Evolutionary conservation across 169 alveolate genomes (phyloP).

Genomic region (Plasmodium gonderi): DNA sequence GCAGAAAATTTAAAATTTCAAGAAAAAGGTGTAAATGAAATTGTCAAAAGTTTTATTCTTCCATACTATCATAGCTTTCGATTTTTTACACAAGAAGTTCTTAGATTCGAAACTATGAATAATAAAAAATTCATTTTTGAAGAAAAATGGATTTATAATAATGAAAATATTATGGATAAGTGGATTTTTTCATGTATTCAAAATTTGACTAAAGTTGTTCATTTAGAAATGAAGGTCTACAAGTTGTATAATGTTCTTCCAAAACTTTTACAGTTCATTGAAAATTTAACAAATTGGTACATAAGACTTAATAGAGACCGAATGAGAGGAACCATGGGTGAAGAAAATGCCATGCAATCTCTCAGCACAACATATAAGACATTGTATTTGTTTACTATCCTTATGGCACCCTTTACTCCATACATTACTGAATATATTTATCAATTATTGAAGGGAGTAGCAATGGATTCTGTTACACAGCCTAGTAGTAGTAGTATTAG

Average conservation of each 20-base stretch:
- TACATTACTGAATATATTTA: constrained; percentile 94
- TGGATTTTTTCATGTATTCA: constrained; percentile 96
- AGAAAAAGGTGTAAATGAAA: constrained; percentile 94
- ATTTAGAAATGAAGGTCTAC: constrained; percentile 96
- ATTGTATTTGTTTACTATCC: constrained; percentile 87
- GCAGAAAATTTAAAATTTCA: constrained; percentile 96
- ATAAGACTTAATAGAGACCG: constrained; percentile 97
- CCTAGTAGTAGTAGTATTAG: constrained; percentile 81
- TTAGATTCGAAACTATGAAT: constrained; percentile 91
- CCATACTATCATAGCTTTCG: constrained; percentile 98
- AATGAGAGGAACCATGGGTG: constrained; percentile 96
- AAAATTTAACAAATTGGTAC: constrained; percentile 97
- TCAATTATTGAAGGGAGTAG: constrained; percentile 91
- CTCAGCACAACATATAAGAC: constrained; percentile 92
- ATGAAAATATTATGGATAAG: constrained; percentile 93
- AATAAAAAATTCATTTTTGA: constrained; percentile 88
- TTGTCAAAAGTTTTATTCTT: constrained; percentile 95
- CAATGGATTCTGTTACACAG: too few relatives aligned
- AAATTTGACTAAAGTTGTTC: constrained; percentile 86
- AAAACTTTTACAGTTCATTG: constrained; percentile 93
- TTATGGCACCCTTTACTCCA: constrained; percentile 93
- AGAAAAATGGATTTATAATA: constrained; percentile 75
- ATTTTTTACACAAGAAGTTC: constrained; percentile 95
- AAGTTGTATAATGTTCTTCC: constrained; percentile 97
- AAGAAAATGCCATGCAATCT: constrained; percentile 88